phyloP scores from a whole-genome alignment of 78 protist species.

The Dictyostelium citrinum region DNA sequence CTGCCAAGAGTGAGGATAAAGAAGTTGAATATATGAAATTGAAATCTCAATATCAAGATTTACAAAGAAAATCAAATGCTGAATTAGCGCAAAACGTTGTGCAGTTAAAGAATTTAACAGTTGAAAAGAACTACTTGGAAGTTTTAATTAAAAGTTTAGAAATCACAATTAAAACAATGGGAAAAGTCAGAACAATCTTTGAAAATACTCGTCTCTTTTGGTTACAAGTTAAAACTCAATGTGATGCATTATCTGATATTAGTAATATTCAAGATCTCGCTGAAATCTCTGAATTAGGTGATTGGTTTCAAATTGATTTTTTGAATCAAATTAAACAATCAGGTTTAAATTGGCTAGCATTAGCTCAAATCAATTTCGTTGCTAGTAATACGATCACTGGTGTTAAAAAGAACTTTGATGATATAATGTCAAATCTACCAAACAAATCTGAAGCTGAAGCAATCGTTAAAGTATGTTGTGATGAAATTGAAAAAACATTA shows the following conservation, averaged over 20 bases:
- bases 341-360: not conserved
- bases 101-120: not conserved
- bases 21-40: not conserved
- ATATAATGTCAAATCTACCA: not conserved
- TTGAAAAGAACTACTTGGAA: not conserved
- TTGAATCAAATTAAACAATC: not conserved
- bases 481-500: not conserved
- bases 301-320: not conserved
- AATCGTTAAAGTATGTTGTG: not conserved
- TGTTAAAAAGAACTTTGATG: not conserved
- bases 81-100: not conserved
- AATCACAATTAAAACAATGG: not conserved
- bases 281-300: not conserved
- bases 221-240: not conserved
- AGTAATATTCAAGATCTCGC: not conserved
- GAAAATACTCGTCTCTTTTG: not conserved
- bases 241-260: not conserved
- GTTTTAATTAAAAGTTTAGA: not conserved
- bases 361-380: not conserved
- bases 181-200: not conserved
- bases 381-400: not conserved
- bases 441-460: not conserved
- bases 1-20: not conserved
- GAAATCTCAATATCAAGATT: not conserved
- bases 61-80: constrained; percentile 15